phyloP scores from a whole-genome alignment of 1,284 basidiomycete species.

The Coriolopsis trogii region DNA sequence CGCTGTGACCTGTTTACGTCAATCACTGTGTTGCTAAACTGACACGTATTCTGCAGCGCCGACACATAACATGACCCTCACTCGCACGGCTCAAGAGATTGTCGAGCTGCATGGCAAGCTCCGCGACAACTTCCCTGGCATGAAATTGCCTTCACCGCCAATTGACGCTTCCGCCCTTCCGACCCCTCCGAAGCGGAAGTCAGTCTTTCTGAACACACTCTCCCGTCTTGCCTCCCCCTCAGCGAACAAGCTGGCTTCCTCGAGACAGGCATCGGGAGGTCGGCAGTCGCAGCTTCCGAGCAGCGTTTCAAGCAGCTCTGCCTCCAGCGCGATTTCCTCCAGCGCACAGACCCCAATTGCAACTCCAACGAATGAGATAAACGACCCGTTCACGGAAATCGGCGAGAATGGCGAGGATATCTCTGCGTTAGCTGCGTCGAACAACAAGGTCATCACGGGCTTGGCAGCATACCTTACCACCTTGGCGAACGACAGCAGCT shows the following conservation, averaged over 20 bases:
- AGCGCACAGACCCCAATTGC: slow-evolving; percentile 46
- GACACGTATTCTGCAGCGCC: slow-evolving; percentile 57
- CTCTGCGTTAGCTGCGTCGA: slow-evolving; percentile 25
- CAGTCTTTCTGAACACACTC: slow-evolving; percentile 79
- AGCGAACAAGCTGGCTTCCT: slow-evolving; percentile 40
- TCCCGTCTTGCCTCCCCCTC: slow-evolving; percentile 75
- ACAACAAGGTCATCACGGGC: slow-evolving; percentile 60
- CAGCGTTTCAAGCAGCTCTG: slow-evolving; percentile 27
- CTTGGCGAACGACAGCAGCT: slow-evolving; percentile 64
- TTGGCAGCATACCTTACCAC: slow-evolving; percentile 81
- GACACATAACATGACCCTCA: slow-evolving; percentile 87
- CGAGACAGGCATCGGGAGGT: slow-evolving; percentile 42
- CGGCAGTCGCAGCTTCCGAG: slow-evolving; percentile 25
- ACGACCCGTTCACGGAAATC: slow-evolving; percentile 62
- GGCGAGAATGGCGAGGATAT: slow-evolving; percentile 33
- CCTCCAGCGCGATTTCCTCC: slow-evolving; percentile 37
- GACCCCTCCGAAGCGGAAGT: slow-evolving; percentile 70
- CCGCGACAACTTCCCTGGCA: slow-evolving; percentile 53
- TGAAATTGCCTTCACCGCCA: slow-evolving; percentile 63
- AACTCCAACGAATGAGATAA: slow-evolving; percentile 57
- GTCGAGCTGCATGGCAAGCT: slow-evolving; percentile 79
- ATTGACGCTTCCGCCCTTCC: slow-evolving; percentile 55
- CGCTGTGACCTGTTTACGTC: slow-evolving; percentile 21
- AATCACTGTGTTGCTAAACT: slow-evolving; percentile 12
- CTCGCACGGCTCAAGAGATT: slow-evolving; percentile 74